A percentile compares a stretch with the other conserved stretches of the same genome.
Conservation (phyloP, 169 alveolate genomes). For the Perkinsus chesapeaki region DNA sequence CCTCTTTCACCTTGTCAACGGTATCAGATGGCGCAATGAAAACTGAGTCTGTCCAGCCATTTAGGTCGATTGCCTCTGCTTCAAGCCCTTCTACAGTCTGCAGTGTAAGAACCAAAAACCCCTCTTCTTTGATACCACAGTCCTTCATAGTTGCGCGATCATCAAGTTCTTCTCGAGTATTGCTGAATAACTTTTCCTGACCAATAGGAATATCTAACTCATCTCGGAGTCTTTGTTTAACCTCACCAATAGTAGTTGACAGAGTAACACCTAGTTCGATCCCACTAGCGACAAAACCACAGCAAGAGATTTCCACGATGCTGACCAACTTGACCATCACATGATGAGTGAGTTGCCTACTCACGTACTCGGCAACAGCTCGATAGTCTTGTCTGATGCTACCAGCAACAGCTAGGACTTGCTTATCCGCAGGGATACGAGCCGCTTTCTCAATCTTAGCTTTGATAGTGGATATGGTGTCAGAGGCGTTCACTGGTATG, state of each 20-base stretch:
- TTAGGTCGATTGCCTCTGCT: no score
- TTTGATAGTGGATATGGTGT: neutral
- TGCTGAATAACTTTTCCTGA: neutral
- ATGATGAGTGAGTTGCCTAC: neutral
- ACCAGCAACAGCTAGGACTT: neutral
- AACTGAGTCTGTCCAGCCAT: no score
- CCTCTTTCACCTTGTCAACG: no score
- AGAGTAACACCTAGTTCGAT: neutral
- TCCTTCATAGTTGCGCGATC: no score
- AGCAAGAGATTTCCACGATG: neutral
- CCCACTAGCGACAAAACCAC: neutral
- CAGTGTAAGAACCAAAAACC: no score
- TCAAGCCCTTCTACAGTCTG: no score
- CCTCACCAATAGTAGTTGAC: neutral
- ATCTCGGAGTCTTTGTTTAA: neutral
- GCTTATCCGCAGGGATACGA: neutral
- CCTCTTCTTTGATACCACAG: no score
- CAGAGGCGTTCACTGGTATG: neutral
- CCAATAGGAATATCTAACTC: neutral
- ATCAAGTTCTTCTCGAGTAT: neutral
- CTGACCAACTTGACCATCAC: neutral
- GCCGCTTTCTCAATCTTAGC: neutral
- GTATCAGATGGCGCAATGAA: no score
- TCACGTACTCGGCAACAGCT: neutral
- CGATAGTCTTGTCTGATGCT: neutral